Base-by-base conservation (phyloP, 345 rosid species). In the Toxicodendron radicans region DNA sequence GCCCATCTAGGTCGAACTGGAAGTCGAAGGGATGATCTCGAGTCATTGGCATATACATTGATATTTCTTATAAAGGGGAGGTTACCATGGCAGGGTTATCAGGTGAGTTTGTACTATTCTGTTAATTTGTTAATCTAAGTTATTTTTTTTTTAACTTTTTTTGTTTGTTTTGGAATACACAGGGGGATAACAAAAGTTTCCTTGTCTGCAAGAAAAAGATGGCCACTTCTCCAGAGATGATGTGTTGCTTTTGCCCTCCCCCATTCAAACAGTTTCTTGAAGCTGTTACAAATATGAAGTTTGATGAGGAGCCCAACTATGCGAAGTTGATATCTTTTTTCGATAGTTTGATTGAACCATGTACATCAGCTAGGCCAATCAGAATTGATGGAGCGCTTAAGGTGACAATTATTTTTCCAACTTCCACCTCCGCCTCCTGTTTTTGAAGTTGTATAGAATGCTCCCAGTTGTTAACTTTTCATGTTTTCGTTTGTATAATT, bases 71-170 rank as follows among this genome's bases (percentile, higher is more conserved):
- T 94, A 71, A 92, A 85, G 70, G 98, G 98, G 73, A 89, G 97
- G 76, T 87, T 94, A 84, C 97, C 98, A 14, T 94, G 97, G 97
- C 98, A 94, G 82, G 98, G 98, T 20, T 94, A 87, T 76, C 95
- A 92, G 89, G 98, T 88, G 66, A 66, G 76, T 64, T 79, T 66
- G 12, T 48, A 7, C 18, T 13, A 33, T 35, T 53, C 24, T 67
- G 58, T 65, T 30, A 48, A 13, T 63, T 72, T n/a, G 27, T 2
- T 14, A 32, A n/a, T 58, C n/a, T 32, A 67, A 67, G 20, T 43
- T 35, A 58, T 58, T 63, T 58, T 64, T 58, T 64, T 10, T 58
- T 9, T 68, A 73, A 20, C 69, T 52, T 24, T 45, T 46, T 30
- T 63, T 59, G 38, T 81, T 32, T 76, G 35, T 58, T 72, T 64